These are phyloP conservation scores for Trebouxia gelatinosa DNA, from an alignment of 163 green algal genomes.

Conservation along the genomic window DNA sequence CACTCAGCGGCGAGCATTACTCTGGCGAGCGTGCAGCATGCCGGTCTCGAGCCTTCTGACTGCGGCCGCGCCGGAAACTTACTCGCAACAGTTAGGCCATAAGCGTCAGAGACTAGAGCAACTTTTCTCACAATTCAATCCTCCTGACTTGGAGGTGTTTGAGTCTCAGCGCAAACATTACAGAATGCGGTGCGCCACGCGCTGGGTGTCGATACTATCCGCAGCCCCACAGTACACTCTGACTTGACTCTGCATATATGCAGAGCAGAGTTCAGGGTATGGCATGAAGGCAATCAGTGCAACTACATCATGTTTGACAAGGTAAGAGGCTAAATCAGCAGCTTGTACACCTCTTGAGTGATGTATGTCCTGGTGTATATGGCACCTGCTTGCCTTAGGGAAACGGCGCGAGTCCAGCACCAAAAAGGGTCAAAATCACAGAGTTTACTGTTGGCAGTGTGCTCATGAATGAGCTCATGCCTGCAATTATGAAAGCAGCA, in stretches of 20 bases:
- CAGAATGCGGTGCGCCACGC: constrained; percentile 4
- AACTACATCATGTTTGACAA: constrained; percentile 71
- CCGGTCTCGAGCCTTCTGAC: no score
- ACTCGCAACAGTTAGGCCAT: constrained; percentile 7
- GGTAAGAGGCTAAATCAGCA: constrained; percentile 10
- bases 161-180: constrained; percentile 20
- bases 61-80: background rate
- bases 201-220: background rate
- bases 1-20: no score
- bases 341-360: background rate
- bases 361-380: background rate
- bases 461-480: constrained; percentile 88
- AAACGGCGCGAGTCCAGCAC: background rate
- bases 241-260: background rate
- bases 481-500: constrained; percentile 58
- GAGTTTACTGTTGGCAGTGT: constrained; percentile 68
- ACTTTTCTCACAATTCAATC: constrained; percentile 13
- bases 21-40: no score
- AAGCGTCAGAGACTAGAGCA: constrained; percentile 19
- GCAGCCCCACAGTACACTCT: background rate
- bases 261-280: constrained; percentile 71
- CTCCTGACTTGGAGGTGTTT: constrained; percentile 4
- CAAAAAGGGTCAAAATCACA: constrained; percentile 55
- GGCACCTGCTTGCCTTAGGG: background rate
- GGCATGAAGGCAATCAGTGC: constrained; percentile 56